Percentiles rank a stretch among this genome's conserved stretches.
Evolutionary conservation across 2,329 filamentous ascomycete genomes (phyloP).

Genomic region (Clonostachys rhizophaga): DNA sequence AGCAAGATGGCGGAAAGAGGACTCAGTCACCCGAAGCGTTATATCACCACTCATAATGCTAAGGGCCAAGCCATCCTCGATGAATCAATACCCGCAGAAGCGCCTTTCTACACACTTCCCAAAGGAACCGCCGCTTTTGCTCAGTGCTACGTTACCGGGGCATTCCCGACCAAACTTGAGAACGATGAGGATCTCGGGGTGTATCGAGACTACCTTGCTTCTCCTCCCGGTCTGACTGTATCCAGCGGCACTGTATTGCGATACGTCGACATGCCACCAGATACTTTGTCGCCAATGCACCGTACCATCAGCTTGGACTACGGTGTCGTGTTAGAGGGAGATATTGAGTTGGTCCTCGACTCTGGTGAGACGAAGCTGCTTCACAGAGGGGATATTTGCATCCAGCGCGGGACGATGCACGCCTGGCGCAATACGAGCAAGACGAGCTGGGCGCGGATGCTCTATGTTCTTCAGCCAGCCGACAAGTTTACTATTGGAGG

Average conservation of each 20-base stretch:
- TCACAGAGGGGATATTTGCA: conserved; percentile 44
- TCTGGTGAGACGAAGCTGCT: conserved; percentile 40
- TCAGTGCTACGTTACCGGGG: conserved; percentile 33
- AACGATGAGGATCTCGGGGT: conserved; percentile 27
- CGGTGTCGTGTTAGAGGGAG: conserved; percentile 49
- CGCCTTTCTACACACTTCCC: too few relatives aligned
- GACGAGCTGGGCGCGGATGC: conserved; percentile 38
- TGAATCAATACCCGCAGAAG: conserved; percentile 5
- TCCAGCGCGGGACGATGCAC: conserved; percentile 53
- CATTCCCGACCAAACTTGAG: conserved; percentile 30
- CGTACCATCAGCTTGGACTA: conserved; percentile 51
- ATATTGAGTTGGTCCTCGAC: conserved; percentile 47
- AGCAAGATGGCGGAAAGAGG: too few relatives aligned
- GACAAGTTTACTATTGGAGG: conserved; percentile 6
- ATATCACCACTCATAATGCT: background rate
- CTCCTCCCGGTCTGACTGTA: conserved; percentile 6
- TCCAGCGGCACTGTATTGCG: conserved; percentile 34
- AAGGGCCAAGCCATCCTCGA: conserved; percentile 7
- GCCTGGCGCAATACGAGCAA: conserved; percentile 42
- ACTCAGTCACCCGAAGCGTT: background rate
- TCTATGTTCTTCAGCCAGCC: conserved; percentile 25
- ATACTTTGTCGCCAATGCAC: conserved; percentile 26
- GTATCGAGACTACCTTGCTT: conserved; percentile 19
- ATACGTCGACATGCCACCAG: conserved; percentile 40
- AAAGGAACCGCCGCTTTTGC: conserved; percentile 19